Base-by-base conservation (phyloP, 2,329 filamentous ascomycete genomes). In the Claviceps humidiphila region DNA sequence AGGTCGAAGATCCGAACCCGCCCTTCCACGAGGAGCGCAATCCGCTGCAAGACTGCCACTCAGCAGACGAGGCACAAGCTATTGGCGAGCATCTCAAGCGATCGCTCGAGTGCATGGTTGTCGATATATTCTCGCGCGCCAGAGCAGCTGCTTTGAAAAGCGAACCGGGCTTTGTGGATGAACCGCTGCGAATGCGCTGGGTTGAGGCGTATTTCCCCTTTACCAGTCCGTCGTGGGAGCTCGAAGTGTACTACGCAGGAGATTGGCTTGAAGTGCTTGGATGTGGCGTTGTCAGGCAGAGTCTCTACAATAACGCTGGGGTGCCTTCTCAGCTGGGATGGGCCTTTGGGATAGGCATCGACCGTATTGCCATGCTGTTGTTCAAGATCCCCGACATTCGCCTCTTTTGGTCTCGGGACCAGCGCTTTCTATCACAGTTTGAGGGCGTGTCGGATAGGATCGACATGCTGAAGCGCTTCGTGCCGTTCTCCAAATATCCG, bases 191-290 rank as follows among this genome's bases (percentile, higher is more conserved):
- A 59, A 83, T 96, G 61, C 81, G 93, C 58, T 98, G 93, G 93
- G 84, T 97, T 7, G 91, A 96, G 67, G 89, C 93, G 1, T 97
- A 93, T 69, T 98, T 98, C 70, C 93, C 93, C 41, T 97, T 97
- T 66, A 98, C 93, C 0, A 90, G 84, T 53, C 93, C 93, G 0
- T 93, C 86, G 6, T 98, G 89, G 87, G 93, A 98, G 66, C 77
- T 98, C 24, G 93, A 98, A 65, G 89, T 98, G 9, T 90, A 87
- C 74, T 96, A 91, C 79, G 84, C 85, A 59, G 90, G 87, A 34
- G 87, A 94, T 65, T 98, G 93, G 93, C 82, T 98, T 38, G 93
- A 98, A 70, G 82, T 97, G 4, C 77, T 98, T 1, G 93, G 93
- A n/a, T 94, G 85, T 60, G 93, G 93, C 39, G 81, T 98, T 39